Evolutionary conservation across 805 yeast genomes (phyloP).

Genomic region (Lipomyces mesembrius): DNA sequence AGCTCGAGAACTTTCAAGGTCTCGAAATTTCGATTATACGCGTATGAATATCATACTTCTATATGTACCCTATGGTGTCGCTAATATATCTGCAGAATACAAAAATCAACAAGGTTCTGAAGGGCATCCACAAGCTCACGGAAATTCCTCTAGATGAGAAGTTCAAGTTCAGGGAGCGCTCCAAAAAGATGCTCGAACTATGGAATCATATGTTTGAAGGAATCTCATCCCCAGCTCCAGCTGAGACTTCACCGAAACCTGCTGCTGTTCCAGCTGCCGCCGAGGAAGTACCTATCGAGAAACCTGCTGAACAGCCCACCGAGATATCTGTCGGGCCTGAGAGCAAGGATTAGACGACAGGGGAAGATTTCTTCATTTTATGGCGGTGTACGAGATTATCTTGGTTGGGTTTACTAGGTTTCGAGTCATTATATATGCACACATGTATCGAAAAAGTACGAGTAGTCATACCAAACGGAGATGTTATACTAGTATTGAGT

Average conservation of each 20-base stretch:
- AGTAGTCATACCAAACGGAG: neutral
- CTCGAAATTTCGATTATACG: conserved; percentile 43
- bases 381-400: neutral
- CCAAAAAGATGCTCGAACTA: conserved; percentile 38
- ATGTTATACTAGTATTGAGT: neutral
- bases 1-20: conserved; percentile 43
- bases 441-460: neutral
- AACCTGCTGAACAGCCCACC: neutral
- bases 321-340: neutral
- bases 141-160: conserved; percentile 43
- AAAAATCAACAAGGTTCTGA: conserved; percentile 46
- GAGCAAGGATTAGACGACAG: neutral
- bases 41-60: neutral
- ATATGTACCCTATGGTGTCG: neutral
- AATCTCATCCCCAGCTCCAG: conserved; percentile 17
- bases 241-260: neutral
- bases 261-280: neutral
- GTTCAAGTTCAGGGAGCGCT: conserved; percentile 42
- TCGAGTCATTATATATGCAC: neutral
- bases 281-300: neutral
- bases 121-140: conserved; percentile 42
- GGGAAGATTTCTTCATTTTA: neutral
- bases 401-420: neutral
- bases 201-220: conserved; percentile 39
- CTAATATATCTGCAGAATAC: conserved; percentile 36